These are phyloP conservation scores for Claviceps pazoutovae DNA, from an alignment of 2,329 filamentous ascomycete genomes.

Conservation along the genomic window DNA sequence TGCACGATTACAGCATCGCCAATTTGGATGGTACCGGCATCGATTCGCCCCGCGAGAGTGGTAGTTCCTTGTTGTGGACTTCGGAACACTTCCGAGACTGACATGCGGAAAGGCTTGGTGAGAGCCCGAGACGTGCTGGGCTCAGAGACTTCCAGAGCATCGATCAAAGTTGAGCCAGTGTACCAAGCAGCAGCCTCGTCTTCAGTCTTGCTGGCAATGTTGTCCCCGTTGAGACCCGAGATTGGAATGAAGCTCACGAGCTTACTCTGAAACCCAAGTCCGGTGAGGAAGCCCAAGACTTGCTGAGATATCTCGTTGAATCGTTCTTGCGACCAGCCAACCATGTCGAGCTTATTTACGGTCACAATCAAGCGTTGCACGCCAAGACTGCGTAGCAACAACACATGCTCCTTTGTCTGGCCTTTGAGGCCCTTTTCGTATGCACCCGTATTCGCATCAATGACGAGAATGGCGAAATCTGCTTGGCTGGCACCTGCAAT, in stretches of 20 bases:
- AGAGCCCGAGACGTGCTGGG: conserved; percentile 52
- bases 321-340: conserved; percentile 66
- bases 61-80: conserved; percentile 68
- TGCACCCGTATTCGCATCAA: conserved; percentile 79
- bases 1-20: conserved; percentile 70
- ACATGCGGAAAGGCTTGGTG: conserved; percentile 69
- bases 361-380: conserved; percentile 79
- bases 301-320: conserved; percentile 80
- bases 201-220: conserved; percentile 51
- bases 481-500: conserved; percentile 93
- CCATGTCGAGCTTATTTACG: conserved; percentile 88
- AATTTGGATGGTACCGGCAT: conserved; percentile 68
- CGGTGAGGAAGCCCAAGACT: conserved; percentile 66
- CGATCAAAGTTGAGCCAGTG: conserved; percentile 59
- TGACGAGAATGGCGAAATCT: conserved; percentile 87
- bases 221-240: conserved; percentile 78
- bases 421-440: conserved; percentile 90
- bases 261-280: conserved; percentile 68
- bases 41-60: conserved; percentile 74
- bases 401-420: conserved; percentile 85
- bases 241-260: conserved; percentile 81
- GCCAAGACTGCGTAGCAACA: conserved; percentile 81
- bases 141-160: conserved; percentile 74
- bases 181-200: conserved; percentile 62
- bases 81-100: conserved; percentile 76